Base-by-base conservation (phyloP, 331 rosid genomes). In the Pyracantha coccinea region DNA sequence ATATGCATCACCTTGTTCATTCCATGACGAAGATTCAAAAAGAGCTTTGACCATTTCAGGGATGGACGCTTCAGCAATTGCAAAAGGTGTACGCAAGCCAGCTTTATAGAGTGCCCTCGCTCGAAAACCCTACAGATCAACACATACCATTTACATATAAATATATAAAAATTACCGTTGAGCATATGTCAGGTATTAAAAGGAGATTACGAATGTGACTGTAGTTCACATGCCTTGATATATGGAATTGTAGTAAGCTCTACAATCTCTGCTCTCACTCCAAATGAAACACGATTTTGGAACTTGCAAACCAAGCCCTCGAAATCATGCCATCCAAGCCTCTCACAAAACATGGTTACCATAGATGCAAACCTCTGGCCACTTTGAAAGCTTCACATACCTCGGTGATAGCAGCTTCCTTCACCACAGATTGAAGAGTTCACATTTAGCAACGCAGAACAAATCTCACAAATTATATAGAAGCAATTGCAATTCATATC, bases 31-130 rank as follows among this genome's bases (percentile, higher is more conserved):
- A 60, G 93, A 88, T 80, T 94, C 99, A 84, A 84, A 94, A 75
- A 92, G 85, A 1, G 97, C 97, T 82, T 94, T 92, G 58, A 90
- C 89, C 47, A 94, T 70, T 83, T 92, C 99, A 66, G 90, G 75
- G 61, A 90, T 68, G 57, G 99, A 94, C 32, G 99, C 97, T 85
- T 94, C 99, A 55, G 99, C 99, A 88, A 94, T 90, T 70, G 99
- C 88, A 78, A 87, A 88, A 80, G 96, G 87, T 0, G 96, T 86
- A 61, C 96, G 99, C 72, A 94, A 78, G 66, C 99, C 99, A 73
- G 96, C 96, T 86, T 90, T 90, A 74, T 94, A 94, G 72, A 94
- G 96, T 79, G 97, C 95, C 86, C 99, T 87, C 71, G 99, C 99
- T 79, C 96, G 96, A 86, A 97, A 92, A 73, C 99, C 97, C 99